Percentiles rank a stretch among this genome's conserved stretches.
phyloP scores from a whole-genome alignment of 352 stramenopile species.

The Globisporangium paroecandrum region DNA sequence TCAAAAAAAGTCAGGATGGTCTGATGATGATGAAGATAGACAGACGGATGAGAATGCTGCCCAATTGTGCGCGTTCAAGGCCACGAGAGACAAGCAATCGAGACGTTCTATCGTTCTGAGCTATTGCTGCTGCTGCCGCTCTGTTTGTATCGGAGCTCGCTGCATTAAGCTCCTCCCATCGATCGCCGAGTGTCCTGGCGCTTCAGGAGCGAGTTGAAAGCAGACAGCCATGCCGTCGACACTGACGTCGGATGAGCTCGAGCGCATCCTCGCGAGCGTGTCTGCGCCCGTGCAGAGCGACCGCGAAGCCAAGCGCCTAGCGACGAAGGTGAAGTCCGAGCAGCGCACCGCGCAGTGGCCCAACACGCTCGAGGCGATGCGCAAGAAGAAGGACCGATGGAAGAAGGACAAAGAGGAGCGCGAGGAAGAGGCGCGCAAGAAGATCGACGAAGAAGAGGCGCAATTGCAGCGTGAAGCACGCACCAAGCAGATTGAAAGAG shows the following conservation, averaged over 20 bases:
- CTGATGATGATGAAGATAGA: conserved; percentile 4
- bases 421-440: conserved; percentile 67
- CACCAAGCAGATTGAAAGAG: conserved; percentile 81
- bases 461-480: conserved; percentile 64
- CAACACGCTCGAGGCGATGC: conserved; percentile 90
- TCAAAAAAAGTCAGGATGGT: background rate
- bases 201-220: no score
- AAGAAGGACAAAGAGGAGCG: conserved; percentile 88
- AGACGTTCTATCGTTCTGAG: background rate
- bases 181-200: no score
- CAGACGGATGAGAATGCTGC: background rate
- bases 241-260: conserved; percentile 56
- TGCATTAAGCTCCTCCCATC: no score
- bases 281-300: conserved; percentile 62
- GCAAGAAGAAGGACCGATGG: conserved; percentile 87
- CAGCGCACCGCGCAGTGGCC: conserved; percentile 84
- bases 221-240: conserved; percentile 29
- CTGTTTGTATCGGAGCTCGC: background rate
- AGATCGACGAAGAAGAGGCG: conserved; percentile 78
- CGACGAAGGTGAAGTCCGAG: conserved; percentile 76
- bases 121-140: background rate
- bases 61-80: background rate
- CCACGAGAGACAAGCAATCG: background rate
- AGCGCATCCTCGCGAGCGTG: conserved; percentile 70
- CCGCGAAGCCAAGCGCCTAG: conserved; percentile 52